Conservation (phyloP, 441 rosid species). For the Pelargonium hybrid region DNA sequence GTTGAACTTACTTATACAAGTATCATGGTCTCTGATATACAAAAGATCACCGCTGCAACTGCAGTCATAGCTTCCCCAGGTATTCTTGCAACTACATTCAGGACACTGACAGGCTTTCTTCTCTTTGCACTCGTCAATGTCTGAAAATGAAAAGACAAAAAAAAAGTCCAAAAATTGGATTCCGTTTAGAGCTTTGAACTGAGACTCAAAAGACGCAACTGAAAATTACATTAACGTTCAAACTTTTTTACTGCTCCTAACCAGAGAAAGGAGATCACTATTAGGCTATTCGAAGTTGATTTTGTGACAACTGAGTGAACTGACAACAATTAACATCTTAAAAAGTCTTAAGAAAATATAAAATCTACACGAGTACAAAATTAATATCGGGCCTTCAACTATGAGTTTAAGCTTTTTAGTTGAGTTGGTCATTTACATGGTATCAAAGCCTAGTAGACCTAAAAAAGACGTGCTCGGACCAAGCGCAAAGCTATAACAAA, state of each 20-base stretch:
- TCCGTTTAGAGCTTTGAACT: background rate
- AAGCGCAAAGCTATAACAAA: no score
- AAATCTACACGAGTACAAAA: no score
- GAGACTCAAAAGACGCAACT: background rate
- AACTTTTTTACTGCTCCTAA: no score
- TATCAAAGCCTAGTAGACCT: no score
- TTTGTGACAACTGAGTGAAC: no score
- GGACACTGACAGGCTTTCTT: slow-evolving; percentile 84
- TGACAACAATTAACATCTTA: background rate
- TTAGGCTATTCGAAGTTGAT: no score
- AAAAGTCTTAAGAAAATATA: no score
- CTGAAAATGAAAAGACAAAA: slow-evolving; percentile 29
- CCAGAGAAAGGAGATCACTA: no score
- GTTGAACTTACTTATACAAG: slow-evolving; percentile 75
- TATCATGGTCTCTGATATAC: slow-evolving; percentile 85
- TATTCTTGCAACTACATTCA: slow-evolving; percentile 81
- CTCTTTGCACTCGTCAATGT: slow-evolving; percentile 85
- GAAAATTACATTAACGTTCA: background rate
- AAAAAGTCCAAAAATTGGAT: background rate
- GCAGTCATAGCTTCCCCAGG: slow-evolving; percentile 97
- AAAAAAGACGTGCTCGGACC: no score
- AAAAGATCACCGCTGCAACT: slow-evolving; percentile 74
- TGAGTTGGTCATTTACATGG: no score
- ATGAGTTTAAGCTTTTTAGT: no score
- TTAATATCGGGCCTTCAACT: no score